Evolutionary conservation across 768 basidiomycete species (phyloP).

Genomic region (Russula brevipes): DNA sequence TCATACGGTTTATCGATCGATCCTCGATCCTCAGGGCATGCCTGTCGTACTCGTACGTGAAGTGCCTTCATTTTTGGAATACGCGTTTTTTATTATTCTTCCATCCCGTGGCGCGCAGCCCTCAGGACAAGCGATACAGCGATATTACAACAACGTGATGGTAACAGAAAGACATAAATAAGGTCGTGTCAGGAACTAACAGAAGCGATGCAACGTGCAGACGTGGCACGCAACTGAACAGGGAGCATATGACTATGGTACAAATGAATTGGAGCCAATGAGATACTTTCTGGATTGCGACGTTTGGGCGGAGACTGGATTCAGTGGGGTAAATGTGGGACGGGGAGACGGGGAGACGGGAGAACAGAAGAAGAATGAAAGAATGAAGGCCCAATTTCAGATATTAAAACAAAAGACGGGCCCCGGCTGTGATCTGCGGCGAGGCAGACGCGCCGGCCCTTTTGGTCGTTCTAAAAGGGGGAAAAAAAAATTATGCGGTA

Average conservation of each 20-base stretch:
- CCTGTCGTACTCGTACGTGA: not conserved
- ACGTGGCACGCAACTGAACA: not conserved
- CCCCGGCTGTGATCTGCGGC: not conserved
- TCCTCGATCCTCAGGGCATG: not conserved
- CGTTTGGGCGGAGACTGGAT: too few relatives aligned
- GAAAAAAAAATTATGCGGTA: not conserved
- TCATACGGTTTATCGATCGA: not conserved
- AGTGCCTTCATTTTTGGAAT: not conserved
- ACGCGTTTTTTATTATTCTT: not conserved
- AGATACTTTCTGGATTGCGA: too few relatives aligned
- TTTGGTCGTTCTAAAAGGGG: conserved; percentile 1
- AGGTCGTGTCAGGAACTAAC: not conserved
- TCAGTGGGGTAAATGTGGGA: not conserved
- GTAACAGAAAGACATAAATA: not conserved
- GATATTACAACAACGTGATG: conserved; percentile 3
- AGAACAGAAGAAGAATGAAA: too few relatives aligned
- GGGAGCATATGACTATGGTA: not conserved
- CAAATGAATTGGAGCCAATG: not conserved
- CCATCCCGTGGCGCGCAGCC: not conserved
- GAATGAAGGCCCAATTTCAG: too few relatives aligned
- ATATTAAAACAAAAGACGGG: too few relatives aligned
- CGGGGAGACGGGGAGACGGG: not conserved
- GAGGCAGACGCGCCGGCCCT: not conserved
- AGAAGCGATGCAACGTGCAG: conserved; percentile 6
- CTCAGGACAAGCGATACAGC: not conserved